Evolutionary conservation across 2,329 filamentous ascomycete genomes (phyloP).

Genomic region (Fusarium vanettenii): DNA sequence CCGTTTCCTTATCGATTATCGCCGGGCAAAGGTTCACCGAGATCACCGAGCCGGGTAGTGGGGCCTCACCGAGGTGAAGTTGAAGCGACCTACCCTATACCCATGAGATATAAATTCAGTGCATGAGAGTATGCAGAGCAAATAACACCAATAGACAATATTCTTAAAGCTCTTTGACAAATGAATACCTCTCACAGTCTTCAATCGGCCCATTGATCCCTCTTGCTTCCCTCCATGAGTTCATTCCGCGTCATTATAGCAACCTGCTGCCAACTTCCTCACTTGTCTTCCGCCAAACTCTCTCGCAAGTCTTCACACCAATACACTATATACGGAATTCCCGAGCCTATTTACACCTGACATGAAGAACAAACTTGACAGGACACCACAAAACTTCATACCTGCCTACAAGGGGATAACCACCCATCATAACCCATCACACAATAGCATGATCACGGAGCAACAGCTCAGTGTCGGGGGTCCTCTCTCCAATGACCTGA

Average conservation of each 20-base stretch:
- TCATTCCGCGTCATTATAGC: not conserved
- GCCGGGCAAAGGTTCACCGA: conserved; percentile 21
- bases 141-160: not conserved
- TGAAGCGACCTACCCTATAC: conserved; percentile 4
- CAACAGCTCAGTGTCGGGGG: not conserved
- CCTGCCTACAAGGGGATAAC: not conserved
- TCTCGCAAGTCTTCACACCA: not conserved
- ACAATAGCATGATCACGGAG: not conserved
- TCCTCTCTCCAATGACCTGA: not conserved
- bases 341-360: not conserved
- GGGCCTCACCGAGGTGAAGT: conserved; percentile 1
- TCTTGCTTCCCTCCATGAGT: not conserved
- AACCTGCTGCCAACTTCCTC: not conserved
- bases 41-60: conserved; percentile 30
- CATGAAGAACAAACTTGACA: not conserved
- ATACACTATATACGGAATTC: not conserved
- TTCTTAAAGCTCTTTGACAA: not conserved
- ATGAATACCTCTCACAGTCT: not conserved
- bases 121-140: not conserved
- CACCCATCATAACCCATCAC: not conserved
- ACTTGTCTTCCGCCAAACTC: not conserved
- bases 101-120: rapidly evolving
- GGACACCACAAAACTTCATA: not conserved
- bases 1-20: conserved; percentile 34
- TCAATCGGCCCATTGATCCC: rapidly evolving